Percentiles rank a stretch among this genome's conserved stretches.
These are phyloP conservation scores for Lactarius sanguifluus DNA, from an alignment of 768 basidiomycete species.

Conservation along the genomic window DNA sequence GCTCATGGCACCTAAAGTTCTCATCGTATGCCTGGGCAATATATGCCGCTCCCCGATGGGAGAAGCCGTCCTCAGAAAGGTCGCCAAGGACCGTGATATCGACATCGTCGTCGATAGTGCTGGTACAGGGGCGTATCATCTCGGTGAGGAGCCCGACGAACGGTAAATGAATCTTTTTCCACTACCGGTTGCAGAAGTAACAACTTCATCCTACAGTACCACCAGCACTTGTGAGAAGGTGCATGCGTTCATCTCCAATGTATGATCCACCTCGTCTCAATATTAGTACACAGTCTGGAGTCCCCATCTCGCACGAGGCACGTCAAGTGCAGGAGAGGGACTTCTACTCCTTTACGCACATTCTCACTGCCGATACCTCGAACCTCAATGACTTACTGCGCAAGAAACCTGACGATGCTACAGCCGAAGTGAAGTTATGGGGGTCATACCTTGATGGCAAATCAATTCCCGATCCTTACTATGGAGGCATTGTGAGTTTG, in stretches of 20 bases:
- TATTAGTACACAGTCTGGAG: slow-evolving; percentile 50
- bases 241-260: neutral
- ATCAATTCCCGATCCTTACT: slow-evolving; percentile 85
- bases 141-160: slow-evolving; percentile 80
- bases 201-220: slow-evolving; percentile 46
- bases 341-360: slow-evolving; percentile 76
- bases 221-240: slow-evolving; percentile 72
- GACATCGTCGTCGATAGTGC: slow-evolving; percentile 77
- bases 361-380: slow-evolving; percentile 79
- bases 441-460: slow-evolving; percentile 71
- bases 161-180: slow-evolving; percentile 45
- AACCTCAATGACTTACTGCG: slow-evolving; percentile 65
- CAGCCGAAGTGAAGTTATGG: slow-evolving; percentile 73
- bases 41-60: slow-evolving; percentile 93
- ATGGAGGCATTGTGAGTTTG: slow-evolving; percentile 58
- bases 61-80: slow-evolving; percentile 76
- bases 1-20: slow-evolving; percentile 44
- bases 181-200: neutral
- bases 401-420: slow-evolving; percentile 48
- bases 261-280: neutral
- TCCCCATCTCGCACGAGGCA: slow-evolving; percentile 69
- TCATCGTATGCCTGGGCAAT: slow-evolving; percentile 80
- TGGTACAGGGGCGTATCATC: slow-evolving; percentile 82
- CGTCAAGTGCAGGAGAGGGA: slow-evolving; percentile 65
- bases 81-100: slow-evolving; percentile 63